These are phyloP conservation scores for Kwoniella sp. DNA, from an alignment of 768 basidiomycete species.

Conservation along the genomic window DNA sequence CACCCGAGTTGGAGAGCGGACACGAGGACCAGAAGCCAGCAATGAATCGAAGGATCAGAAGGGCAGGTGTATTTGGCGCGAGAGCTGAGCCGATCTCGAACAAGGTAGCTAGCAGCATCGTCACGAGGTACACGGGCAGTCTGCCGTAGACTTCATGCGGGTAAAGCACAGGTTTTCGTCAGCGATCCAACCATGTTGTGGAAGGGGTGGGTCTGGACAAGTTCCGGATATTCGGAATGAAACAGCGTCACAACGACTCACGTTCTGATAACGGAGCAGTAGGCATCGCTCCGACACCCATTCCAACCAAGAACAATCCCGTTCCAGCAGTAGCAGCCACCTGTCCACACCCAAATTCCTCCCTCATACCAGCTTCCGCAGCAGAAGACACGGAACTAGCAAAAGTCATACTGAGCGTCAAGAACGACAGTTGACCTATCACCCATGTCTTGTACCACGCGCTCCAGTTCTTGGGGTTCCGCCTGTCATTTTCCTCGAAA, in stretches of 20 bases:
- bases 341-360: constrained; percentile 30
- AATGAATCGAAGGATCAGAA: constrained; percentile 34
- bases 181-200: not conserved
- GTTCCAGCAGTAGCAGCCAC: constrained; percentile 31
- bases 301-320: constrained; percentile 31
- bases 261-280: constrained; percentile 33
- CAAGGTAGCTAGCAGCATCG: constrained; percentile 28
- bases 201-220: not conserved
- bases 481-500: constrained; percentile 25
- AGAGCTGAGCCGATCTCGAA: constrained; percentile 36
- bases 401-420: constrained; percentile 35
- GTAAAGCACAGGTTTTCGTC: not conserved
- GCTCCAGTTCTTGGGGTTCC: constrained; percentile 36
- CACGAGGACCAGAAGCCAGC: constrained; percentile 34
- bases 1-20: constrained; percentile 37
- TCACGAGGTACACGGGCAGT: constrained; percentile 34
- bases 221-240: too few relatives aligned
- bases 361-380: constrained; percentile 22
- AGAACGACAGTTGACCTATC: constrained; percentile 23
- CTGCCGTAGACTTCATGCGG: constrained; percentile 26
- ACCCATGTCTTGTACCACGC: constrained; percentile 28
- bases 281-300: constrained; percentile 39
- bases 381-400: constrained; percentile 23
- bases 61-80: constrained; percentile 20
- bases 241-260: too few relatives aligned